Conservation (phyloP, 306 rosid species). For the Mimosa pudica region DNA sequence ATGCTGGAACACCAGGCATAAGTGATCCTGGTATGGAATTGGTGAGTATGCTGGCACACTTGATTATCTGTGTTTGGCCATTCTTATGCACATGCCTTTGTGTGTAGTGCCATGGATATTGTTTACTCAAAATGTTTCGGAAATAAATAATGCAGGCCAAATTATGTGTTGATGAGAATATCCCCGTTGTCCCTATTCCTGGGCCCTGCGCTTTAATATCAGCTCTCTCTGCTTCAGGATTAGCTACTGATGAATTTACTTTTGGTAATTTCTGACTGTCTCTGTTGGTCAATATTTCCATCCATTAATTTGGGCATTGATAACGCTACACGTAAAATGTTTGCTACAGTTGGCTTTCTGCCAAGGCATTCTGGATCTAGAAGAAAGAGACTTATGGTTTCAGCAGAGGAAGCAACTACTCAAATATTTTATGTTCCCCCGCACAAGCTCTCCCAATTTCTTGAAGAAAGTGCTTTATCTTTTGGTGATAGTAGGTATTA, state of each 20-base stretch:
- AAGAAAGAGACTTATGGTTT: constrained; percentile 71
- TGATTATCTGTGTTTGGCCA: background rate
- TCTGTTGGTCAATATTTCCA: constrained; percentile 11
- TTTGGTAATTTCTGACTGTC: constrained; percentile 59
- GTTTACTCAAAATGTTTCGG: constrained; percentile 7
- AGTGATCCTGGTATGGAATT: constrained; percentile 90
- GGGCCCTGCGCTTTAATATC: constrained; percentile 93
- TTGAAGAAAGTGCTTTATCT: constrained; percentile 67
- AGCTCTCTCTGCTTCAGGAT: constrained; percentile 89
- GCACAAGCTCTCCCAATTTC: constrained; percentile 82
- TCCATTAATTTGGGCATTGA: constrained; percentile 2
- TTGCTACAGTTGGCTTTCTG: constrained; percentile 76
- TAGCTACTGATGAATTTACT: constrained; percentile 77
- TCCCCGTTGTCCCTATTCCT: constrained; percentile 82
- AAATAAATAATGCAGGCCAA: constrained; percentile 67
- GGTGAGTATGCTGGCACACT: constrained; percentile 50
- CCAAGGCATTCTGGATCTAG: constrained; percentile 77
- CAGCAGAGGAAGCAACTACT: constrained; percentile 71
- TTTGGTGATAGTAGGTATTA: constrained; percentile 75
- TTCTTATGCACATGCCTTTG: background rate
- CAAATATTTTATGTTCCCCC: constrained; percentile 96
- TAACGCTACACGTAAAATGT: constrained; percentile 17
- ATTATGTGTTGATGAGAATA: constrained; percentile 71
- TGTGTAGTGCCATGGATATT: background rate
- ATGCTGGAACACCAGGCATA: constrained; percentile 92